Evolutionary conservation across 2,329 filamentous ascomycete species (phyloP).

Genomic region (Zalaria obscura): DNA sequence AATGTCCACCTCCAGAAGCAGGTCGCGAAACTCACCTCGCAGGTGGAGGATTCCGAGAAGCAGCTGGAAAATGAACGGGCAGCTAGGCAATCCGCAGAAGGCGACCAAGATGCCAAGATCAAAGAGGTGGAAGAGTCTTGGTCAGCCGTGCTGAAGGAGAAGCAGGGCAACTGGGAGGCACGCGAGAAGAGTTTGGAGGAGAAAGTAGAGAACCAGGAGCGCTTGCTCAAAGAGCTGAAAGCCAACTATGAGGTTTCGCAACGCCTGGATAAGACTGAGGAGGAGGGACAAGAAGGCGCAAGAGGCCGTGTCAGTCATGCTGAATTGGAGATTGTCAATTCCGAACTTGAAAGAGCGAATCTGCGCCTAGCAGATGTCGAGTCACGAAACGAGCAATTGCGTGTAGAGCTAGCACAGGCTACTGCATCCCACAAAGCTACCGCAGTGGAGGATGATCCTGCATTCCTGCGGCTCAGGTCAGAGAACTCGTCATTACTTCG

Average conservation of each 20-base stretch:
- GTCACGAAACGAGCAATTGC: constrained; percentile 83
- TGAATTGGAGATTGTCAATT: constrained; percentile 84
- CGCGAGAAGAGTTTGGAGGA: constrained; percentile 87
- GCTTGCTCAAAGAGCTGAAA: constrained; percentile 84
- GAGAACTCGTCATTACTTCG: constrained; percentile 88
- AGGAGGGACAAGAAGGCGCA: constrained; percentile 39
- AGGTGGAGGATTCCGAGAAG: constrained; percentile 71
- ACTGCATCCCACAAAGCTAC: constrained; percentile 52
- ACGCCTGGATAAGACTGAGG: constrained; percentile 58
- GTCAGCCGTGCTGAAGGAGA: constrained; percentile 80
- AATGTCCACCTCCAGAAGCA: constrained; percentile 76
- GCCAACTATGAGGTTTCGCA: constrained; percentile 95
- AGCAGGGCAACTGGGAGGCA: constrained; percentile 89
- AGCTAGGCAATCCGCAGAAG: constrained; percentile 61
- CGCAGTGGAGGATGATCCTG: constrained; percentile 74
- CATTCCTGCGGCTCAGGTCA: constrained; percentile 73
- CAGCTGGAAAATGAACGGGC: constrained; percentile 66
- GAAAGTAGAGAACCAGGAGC: constrained; percentile 87
- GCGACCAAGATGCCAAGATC: constrained; percentile 61
- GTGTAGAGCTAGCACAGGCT: constrained; percentile 78
- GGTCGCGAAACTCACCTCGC: constrained; percentile 58
- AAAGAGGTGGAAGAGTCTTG: constrained; percentile 86
- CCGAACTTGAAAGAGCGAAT: constrained; percentile 82
- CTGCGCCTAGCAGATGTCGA: constrained; percentile 79
- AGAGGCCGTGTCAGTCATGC: constrained; percentile 63